These are phyloP conservation scores for Xylariaceae sp. DNA, from an alignment of 2,329 filamentous ascomycete species.

Conservation along the genomic window DNA sequence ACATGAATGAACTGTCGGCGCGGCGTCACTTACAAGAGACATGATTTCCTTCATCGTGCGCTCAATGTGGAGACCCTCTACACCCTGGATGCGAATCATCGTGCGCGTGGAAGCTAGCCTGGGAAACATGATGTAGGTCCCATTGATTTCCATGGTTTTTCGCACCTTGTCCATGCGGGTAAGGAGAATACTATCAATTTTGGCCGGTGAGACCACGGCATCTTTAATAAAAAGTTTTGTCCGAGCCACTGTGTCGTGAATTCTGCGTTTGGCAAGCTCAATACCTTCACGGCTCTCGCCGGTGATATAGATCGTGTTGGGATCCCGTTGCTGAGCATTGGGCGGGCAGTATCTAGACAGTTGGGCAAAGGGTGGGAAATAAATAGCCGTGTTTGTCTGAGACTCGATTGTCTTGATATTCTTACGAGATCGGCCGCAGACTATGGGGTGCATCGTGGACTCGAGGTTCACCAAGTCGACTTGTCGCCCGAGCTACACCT, in stretches of 20 bases:
- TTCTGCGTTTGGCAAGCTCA: conserved; percentile 81
- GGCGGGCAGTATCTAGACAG: conserved; percentile 87
- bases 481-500: conserved; percentile 27
- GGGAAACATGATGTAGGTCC: conserved; percentile 90
- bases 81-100: conserved; percentile 84
- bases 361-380: conserved; percentile 91
- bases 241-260: conserved; percentile 77
- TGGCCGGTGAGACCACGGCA: conserved; percentile 81
- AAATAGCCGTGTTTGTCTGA: conserved; percentile 91
- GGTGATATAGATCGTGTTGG: conserved; percentile 92
- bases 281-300: conserved; percentile 84
- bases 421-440: conserved; percentile 90
- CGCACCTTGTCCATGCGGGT: conserved; percentile 92
- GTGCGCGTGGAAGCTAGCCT: conserved; percentile 80
- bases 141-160: conserved; percentile 96
- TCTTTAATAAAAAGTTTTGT: conserved; percentile 89
- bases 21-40: conserved; percentile 64
- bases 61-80: conserved; percentile 90
- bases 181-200: conserved; percentile 91
- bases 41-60: conserved; percentile 94
- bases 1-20: background rate
- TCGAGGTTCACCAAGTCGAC: conserved; percentile 30
- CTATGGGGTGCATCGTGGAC: conserved; percentile 73
- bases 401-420: conserved; percentile 99
- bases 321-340: conserved; percentile 74